A percentile compares a stretch with the other conserved stretches of the same genome.
Evolutionary conservation across 2,329 filamentous ascomycete species (phyloP).

Genomic region (Aspergillus awamori): DNA sequence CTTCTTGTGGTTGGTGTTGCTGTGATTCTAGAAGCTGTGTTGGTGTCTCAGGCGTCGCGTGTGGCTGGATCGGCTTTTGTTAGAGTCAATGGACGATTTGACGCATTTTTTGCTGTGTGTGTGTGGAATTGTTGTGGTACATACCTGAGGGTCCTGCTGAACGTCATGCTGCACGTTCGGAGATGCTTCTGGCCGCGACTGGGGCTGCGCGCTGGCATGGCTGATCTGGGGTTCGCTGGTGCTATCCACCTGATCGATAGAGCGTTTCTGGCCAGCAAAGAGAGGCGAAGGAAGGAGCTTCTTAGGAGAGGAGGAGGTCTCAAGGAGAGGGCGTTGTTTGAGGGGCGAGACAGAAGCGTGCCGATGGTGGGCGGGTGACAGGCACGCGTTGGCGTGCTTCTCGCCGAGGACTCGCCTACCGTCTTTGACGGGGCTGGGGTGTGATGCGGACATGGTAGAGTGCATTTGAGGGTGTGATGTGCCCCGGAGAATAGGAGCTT

Average conservation of each 20-base stretch:
- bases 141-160: constrained; percentile 1
- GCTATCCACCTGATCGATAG: constrained; percentile 44
- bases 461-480: constrained; percentile 3
- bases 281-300: constrained; percentile 37
- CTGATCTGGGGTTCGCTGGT: constrained; percentile 17
- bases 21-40: constrained; percentile 13
- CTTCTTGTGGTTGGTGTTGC: constrained; percentile 24
- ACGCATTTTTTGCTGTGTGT: too few relatives aligned
- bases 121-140: background rate
- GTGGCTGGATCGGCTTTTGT: background rate
- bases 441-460: constrained; percentile 16
- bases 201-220: constrained; percentile 2
- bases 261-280: constrained; percentile 45
- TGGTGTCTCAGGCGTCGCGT: constrained; percentile 1
- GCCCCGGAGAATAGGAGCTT: background rate
- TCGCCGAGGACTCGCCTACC: constrained; percentile 45
- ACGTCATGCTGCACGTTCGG: constrained; percentile 13
- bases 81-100: background rate
- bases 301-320: constrained; percentile 26
- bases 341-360: constrained; percentile 27
- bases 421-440: constrained; percentile 38
- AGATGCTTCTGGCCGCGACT: background rate
- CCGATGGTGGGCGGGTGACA: constrained; percentile 34
- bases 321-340: constrained; percentile 34
- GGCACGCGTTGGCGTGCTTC: constrained; percentile 46